Evolutionary conservation across 768 basidiomycete genomes (phyloP), one percentile per base, ranked within the genome.

Genomic region (Tricholoma terreum): DNA sequence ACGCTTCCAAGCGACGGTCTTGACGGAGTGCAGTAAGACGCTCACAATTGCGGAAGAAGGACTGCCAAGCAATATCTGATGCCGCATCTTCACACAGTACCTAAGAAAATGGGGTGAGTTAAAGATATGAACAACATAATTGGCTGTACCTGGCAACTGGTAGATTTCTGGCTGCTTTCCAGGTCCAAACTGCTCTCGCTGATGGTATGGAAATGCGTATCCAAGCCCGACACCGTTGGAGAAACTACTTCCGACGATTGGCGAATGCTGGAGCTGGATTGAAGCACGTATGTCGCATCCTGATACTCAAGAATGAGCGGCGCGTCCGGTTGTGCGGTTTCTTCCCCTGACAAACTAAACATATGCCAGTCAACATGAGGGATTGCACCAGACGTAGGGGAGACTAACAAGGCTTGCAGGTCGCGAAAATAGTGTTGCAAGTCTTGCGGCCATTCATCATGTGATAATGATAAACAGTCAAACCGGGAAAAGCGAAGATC

Each of bases 171-270:
- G 21, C 76, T 75, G 55, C 75, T 81, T 61, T 85, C 85, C 19
- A 82, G 67, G 62, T 87, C 85, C 11, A 80, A 56, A 12, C 74
- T 63, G 53, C 75, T 83, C 65, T 89, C 87, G 27, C 65, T 76
- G 22, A 73, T 63, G 33, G 73, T 65, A 40, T 57, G 55, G 55
- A 56, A 38, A 19, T 43, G n/a, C 6, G 22, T 6, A 36, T 59
- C 56, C 19, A 58, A 60, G 6, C 55, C 27, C 17, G 35, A 46
- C 19, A 48, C 30, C 15, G 33, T 27, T 4, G 52, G 61, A 14
- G 59, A 43, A 42, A 67, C 56, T 33, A 58, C 27, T 50, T 79
- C 72, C 11, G 58, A 52, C 58, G 71, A 77, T 63, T 80, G 81
- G 30, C 80, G 79, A 30, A 85, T 74, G 61, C 71, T 85, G 24